A percentile compares a stretch with the other conserved stretches of the same genome.
These are phyloP conservation scores for Puccinia coronata DNA, from an alignment of 1,284 basidiomycete genomes.

Conservation along the genomic window DNA sequence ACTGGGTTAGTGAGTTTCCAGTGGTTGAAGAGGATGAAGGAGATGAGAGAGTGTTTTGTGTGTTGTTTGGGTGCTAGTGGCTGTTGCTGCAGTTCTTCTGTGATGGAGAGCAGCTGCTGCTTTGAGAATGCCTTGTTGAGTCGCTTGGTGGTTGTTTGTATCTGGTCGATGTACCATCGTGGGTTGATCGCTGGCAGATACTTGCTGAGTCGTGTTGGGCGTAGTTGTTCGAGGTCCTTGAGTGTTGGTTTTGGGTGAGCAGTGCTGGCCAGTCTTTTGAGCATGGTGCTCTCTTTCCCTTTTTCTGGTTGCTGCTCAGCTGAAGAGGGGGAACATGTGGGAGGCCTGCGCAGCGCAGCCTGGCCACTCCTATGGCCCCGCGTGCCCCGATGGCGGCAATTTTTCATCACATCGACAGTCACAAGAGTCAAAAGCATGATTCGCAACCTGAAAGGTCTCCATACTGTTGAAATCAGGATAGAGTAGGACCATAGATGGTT, in stretches of 20 bases:
- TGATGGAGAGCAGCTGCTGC: not conserved
- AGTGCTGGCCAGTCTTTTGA: not conserved
- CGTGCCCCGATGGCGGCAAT: too few relatives aligned
- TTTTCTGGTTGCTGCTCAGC: too few relatives aligned
- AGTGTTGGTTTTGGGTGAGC: not conserved
- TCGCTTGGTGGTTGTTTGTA: not conserved
- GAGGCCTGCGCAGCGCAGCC: too few relatives aligned
- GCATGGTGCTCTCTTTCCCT: too few relatives aligned
- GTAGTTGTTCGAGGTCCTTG: not conserved
- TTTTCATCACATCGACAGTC: too few relatives aligned
- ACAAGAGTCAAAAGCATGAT: too few relatives aligned
- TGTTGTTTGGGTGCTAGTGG: not conserved
- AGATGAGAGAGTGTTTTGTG: not conserved
- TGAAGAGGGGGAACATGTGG: too few relatives aligned
- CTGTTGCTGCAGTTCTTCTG: not conserved
- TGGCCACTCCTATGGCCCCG: too few relatives aligned
- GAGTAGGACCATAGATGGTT: too few relatives aligned
- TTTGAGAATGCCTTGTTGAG: constrained; percentile 9
- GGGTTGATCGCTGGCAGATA: constrained; percentile 1
- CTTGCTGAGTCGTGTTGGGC: not conserved
- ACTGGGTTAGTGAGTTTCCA: constrained; percentile 14
- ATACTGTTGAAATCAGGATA: too few relatives aligned
- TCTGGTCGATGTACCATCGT: constrained; percentile 8
- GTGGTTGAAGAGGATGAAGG: not conserved
- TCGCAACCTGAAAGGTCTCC: too few relatives aligned